Percentiles rank a stretch among this genome's conserved stretches.
Conservation (phyloP, 495 filamentous ascomycete species). For the Tuber microsphaerosporum region DNA sequence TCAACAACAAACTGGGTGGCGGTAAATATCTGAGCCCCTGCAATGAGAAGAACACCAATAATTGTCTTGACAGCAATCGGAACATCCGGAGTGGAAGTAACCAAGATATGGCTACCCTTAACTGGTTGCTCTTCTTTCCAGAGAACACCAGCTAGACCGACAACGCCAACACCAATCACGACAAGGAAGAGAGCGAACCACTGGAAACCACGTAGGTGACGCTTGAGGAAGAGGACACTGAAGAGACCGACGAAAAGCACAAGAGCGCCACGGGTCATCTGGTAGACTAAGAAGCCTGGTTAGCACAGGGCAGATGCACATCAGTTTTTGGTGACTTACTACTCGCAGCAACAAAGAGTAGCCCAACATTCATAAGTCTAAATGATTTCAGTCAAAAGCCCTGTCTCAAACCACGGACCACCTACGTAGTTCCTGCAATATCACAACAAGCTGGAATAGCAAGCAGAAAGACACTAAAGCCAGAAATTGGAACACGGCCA, state of each 20-base stretch:
- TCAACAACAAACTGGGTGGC: slow-evolving; percentile 93
- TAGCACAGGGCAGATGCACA: not conserved
- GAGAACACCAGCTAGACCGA: slow-evolving; percentile 80
- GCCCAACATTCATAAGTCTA: slow-evolving; percentile 80
- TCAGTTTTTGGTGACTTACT: slow-evolving; percentile 11
- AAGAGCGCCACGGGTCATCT: slow-evolving; percentile 93
- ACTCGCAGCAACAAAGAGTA: slow-evolving; percentile 78
- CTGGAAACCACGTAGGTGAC: slow-evolving; percentile 71
- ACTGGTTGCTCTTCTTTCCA: slow-evolving; percentile 56
- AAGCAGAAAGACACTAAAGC: slow-evolving; percentile 67
- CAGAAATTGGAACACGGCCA: slow-evolving; percentile 52
- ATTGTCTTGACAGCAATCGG: slow-evolving; percentile 59
- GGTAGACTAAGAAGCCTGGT: slow-evolving; percentile 67
- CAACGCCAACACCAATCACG: slow-evolving; percentile 77
- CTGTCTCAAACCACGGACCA: not conserved
- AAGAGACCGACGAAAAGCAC: slow-evolving; percentile 94
- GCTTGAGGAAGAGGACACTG: slow-evolving; percentile 79
- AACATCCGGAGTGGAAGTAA: slow-evolving; percentile 9
- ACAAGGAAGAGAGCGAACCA: slow-evolving; percentile 84
- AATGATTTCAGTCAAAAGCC: not conserved
- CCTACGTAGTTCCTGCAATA: slow-evolving; percentile 73
- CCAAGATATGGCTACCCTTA: slow-evolving; percentile 6
- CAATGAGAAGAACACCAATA: slow-evolving; percentile 80
- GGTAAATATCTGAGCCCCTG: slow-evolving; percentile 90
- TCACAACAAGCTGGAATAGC: slow-evolving; percentile 87